Conservation (phyloP, 1,284 basidiomycete genomes). For the Clitocybe nebularis region DNA sequence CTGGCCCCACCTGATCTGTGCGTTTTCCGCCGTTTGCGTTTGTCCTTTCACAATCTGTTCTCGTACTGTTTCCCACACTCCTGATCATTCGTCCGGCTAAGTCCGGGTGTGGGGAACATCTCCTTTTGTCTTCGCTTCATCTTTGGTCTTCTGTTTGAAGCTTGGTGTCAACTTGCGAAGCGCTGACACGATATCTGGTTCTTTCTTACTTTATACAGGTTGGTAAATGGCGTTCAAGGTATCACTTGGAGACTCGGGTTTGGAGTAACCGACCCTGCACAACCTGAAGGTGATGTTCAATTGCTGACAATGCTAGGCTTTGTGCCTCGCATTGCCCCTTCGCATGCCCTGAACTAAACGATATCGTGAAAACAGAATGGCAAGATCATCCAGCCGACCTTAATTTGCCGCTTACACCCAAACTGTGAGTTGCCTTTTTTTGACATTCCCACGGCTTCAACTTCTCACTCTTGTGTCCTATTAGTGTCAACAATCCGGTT, state of each 20-base stretch:
- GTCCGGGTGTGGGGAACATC: constrained; percentile 9
- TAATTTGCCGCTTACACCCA: constrained; percentile 46
- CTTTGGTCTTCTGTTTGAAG: constrained; percentile 1
- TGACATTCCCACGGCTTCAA: constrained; percentile 5
- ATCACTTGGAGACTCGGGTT: constrained; percentile 62
- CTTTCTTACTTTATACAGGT: constrained; percentile 19
- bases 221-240: constrained; percentile 47
- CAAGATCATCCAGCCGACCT: constrained; percentile 53
- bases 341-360: constrained; percentile 5
- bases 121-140: constrained; percentile 11
- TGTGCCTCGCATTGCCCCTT: constrained; percentile 2
- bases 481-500: constrained; percentile 29
- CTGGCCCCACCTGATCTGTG: constrained; percentile 63
- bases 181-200: constrained; percentile 6
- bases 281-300: constrained; percentile 48
- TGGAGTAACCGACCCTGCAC: constrained; percentile 44
- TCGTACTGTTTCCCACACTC: constrained; percentile 12
- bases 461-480: constrained; percentile 8
- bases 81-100: constrained; percentile 11
- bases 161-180: constrained; percentile 1
- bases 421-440: constrained; percentile 34
- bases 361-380: constrained; percentile 42
- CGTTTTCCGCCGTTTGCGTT: constrained; percentile 21
- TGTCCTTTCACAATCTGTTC: not conserved
- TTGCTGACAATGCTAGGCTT: not conserved